A percentile compares a stretch with the other conserved stretches of the same genome.
Conservation (phyloP, 805 yeast genomes). For the Yamadazyma endophytica region DNA sequence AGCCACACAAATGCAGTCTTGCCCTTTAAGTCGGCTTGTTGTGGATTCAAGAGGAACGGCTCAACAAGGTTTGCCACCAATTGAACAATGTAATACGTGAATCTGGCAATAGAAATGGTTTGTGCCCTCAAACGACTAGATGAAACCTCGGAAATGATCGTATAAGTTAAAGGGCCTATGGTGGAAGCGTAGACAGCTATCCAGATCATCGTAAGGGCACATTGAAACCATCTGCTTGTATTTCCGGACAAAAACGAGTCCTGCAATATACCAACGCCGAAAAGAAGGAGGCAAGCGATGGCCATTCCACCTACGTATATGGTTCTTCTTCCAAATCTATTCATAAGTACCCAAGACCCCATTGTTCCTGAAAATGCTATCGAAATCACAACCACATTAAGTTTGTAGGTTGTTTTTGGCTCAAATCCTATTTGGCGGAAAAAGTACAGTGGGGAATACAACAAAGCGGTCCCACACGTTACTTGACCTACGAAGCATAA, state of each 20-base stretch:
- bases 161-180: slow-evolving; percentile 37
- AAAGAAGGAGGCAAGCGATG: slow-evolving; percentile 28
- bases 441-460: slow-evolving; percentile 47
- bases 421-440: slow-evolving; percentile 45
- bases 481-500: slow-evolving; percentile 42
- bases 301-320: slow-evolving; percentile 34
- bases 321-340: slow-evolving; percentile 34
- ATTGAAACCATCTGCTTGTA: slow-evolving; percentile 35
- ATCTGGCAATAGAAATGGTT: slow-evolving; percentile 29
- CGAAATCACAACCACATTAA: slow-evolving; percentile 39
- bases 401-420: slow-evolving; percentile 37
- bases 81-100: slow-evolving; percentile 22
- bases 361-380: slow-evolving; percentile 42
- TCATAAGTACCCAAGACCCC: slow-evolving; percentile 38
- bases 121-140: slow-evolving; percentile 33
- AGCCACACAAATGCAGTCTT: slow-evolving; percentile 37
- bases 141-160: slow-evolving; percentile 36
- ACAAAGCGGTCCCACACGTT: slow-evolving; percentile 40
- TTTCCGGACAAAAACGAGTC: slow-evolving; percentile 12
- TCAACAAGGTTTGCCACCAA: slow-evolving; percentile 20
- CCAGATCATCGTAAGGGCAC: slow-evolving; percentile 41
- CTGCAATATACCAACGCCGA: slow-evolving; percentile 37
- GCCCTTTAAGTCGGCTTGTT: slow-evolving; percentile 37
- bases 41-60: slow-evolving; percentile 32
- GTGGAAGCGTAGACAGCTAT: slow-evolving; percentile 41